Conservation (phyloP, 257 asterid species). For the Paulownia fortunei region DNA sequence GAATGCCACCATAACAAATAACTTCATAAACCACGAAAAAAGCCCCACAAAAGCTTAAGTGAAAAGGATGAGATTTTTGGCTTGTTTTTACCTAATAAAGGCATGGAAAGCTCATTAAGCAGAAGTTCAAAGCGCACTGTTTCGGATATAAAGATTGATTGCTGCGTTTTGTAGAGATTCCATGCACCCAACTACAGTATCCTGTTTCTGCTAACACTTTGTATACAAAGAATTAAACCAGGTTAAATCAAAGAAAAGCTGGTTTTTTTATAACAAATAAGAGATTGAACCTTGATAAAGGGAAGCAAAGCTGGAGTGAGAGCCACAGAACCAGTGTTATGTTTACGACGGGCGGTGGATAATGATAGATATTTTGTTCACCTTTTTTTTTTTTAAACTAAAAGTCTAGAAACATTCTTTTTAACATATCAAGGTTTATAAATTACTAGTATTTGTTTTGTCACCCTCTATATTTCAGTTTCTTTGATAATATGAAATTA, state of each 20-base stretch:
- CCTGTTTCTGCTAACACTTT: neutral
- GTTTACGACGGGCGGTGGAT: constrained; percentile 32
- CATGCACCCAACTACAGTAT: constrained; percentile 31
- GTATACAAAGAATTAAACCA: neutral
- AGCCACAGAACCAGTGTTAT: constrained; percentile 37
- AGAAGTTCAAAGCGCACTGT: constrained; percentile 42
- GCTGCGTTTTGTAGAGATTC: constrained; percentile 27
- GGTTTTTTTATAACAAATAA: too few relatives aligned
- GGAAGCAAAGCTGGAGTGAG: constrained; percentile 17
- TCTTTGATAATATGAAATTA: too few relatives aligned
- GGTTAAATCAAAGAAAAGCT: neutral
- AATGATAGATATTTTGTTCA: constrained; percentile 24
- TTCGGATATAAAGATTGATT: constrained; percentile 7
- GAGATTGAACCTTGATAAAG: constrained; percentile 20
- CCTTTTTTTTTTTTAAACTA: constrained; percentile 9
- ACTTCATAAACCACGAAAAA: neutral
- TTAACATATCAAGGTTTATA: too few relatives aligned
- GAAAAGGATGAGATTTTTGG: neutral
- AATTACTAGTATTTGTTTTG: too few relatives aligned
- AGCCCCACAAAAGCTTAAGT: neutral
- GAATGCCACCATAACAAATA: neutral
- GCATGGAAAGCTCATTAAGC: constrained; percentile 95
- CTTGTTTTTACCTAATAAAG: constrained; percentile 65
- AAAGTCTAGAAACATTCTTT: too few relatives aligned
- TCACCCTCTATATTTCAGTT: too few relatives aligned